phyloP scores from a whole-genome alignment of 768 basidiomycete species.

The Lactarius trivialis region DNA sequence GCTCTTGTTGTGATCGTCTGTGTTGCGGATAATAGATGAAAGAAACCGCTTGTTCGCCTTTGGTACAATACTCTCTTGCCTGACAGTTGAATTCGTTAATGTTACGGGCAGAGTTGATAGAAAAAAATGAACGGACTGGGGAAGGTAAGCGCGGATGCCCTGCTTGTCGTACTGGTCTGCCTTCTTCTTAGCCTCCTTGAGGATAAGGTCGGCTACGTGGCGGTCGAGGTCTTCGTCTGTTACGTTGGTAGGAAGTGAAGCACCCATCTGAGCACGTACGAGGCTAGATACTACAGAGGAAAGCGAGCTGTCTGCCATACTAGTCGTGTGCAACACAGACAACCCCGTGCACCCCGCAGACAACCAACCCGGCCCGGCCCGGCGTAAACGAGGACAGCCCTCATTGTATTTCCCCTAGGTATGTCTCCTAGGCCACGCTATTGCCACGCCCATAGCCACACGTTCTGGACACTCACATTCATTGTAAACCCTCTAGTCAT shows the following conservation, averaged over 20 bases:
- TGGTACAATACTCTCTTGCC: constrained; percentile 66
- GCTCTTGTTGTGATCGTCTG: constrained; percentile 93
- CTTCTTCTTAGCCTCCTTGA: constrained; percentile 90
- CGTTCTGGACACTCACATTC: no score
- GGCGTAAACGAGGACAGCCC: neutral
- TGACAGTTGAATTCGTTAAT: constrained; percentile 26
- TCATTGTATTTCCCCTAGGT: no score
- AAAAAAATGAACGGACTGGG: constrained; percentile 36
- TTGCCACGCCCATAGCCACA: no score
- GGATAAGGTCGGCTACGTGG: constrained; percentile 86
- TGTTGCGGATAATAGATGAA: constrained; percentile 81
- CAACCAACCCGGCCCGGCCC: neutral
- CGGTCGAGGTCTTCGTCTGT: constrained; percentile 84
- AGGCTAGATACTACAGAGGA: constrained; percentile 82
- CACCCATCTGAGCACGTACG: constrained; percentile 72
- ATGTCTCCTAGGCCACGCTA: no score
- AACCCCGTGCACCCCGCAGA: no score
- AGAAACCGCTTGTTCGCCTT: constrained; percentile 79
- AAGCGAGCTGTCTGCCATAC: constrained; percentile 49
- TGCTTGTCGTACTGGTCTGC: constrained; percentile 71
- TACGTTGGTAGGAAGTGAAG: constrained; percentile 49
- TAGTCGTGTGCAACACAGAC: neutral
- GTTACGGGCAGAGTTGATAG: neutral
- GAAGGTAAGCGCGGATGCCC: constrained; percentile 75
- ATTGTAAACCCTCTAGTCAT: no score